Conservation (phyloP, 2,329 filamentous ascomycete species). For the Triangularia setosa region DNA sequence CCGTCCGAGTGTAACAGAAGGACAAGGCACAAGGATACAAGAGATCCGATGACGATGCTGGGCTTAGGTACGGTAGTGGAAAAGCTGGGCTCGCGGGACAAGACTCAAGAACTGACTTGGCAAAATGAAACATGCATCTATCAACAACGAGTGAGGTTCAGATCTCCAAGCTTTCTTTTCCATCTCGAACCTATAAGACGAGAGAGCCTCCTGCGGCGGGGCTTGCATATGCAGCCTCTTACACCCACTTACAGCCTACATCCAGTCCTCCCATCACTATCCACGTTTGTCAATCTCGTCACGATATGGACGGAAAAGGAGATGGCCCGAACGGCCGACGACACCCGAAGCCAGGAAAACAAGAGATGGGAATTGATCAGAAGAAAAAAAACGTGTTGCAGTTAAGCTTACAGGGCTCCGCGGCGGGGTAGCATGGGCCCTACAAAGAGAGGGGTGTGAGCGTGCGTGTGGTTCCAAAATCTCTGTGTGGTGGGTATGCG, state of each 20-base stretch:
- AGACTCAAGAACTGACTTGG: neutral
- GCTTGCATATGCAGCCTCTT: slow-evolving; percentile 21
- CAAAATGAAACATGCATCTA: neutral
- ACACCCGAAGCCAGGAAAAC: neutral
- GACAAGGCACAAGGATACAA: neutral
- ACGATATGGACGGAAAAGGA: neutral
- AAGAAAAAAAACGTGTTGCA: neutral
- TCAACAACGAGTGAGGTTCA: neutral
- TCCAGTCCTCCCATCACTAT: neutral
- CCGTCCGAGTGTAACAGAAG: neutral
- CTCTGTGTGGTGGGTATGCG: neutral
- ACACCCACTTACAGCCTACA: neutral
- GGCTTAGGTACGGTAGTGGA: neutral
- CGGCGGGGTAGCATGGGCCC: neutral
- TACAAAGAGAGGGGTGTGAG: neutral
- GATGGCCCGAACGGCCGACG: slow-evolving; percentile 2
- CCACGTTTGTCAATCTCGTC: neutral
- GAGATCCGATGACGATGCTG: slow-evolving; percentile 1
- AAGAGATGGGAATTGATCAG: neutral
- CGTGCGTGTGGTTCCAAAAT: neutral
- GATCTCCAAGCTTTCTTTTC: neutral
- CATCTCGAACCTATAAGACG: neutral
- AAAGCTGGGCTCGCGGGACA: neutral
- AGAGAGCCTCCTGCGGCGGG: slow-evolving; percentile 6
- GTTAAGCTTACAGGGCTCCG: neutral